These are phyloP conservation scores for Lobosporangium transversale DNA, from an alignment of 192 early-diverging fungal genomes.

Conservation along the genomic window DNA sequence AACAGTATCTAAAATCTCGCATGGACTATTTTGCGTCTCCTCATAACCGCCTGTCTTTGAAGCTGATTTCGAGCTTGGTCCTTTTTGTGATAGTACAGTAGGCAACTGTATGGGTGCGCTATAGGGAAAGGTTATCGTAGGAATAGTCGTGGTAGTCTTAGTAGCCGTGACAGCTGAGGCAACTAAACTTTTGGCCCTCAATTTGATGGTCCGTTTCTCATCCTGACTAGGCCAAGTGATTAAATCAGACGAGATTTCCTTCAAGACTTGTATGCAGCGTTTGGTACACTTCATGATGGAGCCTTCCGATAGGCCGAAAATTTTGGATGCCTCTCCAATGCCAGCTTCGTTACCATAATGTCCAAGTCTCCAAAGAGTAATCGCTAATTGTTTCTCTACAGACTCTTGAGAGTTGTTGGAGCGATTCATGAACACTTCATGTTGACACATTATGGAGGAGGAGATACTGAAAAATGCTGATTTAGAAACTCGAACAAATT, in stretches of 20 bases:
- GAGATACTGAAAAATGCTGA: slow-evolving; percentile 22
- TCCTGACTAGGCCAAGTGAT: slow-evolving; percentile 30
- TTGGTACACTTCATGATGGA: slow-evolving; percentile 42
- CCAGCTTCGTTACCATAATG: slow-evolving; percentile 35
- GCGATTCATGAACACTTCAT: slow-evolving; percentile 26
- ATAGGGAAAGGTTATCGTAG: no score
- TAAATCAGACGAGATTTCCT: slow-evolving; percentile 23
- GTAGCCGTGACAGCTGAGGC: no score
- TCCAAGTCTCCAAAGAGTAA: slow-evolving; percentile 44
- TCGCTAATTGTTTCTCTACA: slow-evolving; percentile 32
- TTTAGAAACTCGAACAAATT: slow-evolving; percentile 32
- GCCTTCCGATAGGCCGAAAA: slow-evolving; percentile 44
- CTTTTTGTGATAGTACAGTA: neutral
- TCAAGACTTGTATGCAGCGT: slow-evolving; percentile 33
- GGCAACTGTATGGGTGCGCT: no score
- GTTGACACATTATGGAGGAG: slow-evolving; percentile 29
- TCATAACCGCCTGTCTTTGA: neutral
- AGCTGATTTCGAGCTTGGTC: neutral
- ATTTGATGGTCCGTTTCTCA: slow-evolving; percentile 28
- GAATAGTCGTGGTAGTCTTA: no score
- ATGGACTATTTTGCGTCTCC: neutral
- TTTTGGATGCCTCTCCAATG: slow-evolving; percentile 27
- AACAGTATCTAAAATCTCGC: slow-evolving; percentile 12
- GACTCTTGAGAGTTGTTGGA: slow-evolving; percentile 24
- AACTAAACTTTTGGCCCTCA: no score